These are phyloP conservation scores for Gautieria morchelliformis DNA, from an alignment of 768 basidiomycete genomes.

Conservation along the genomic window DNA sequence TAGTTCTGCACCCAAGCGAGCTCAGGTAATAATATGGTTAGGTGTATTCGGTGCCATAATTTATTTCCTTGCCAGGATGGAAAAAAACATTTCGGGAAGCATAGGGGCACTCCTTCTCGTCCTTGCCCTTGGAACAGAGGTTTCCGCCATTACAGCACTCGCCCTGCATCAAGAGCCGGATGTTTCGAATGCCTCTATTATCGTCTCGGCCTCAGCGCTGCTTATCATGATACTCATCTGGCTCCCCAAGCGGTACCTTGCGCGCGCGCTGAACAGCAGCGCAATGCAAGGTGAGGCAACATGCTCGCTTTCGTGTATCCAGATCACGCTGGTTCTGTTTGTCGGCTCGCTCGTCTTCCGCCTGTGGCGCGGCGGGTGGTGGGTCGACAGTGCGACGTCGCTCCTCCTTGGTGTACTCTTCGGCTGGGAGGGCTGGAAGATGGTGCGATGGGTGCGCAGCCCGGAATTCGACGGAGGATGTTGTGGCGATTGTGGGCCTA, in stretches of 20 bases:
- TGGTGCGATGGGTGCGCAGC: conserved; percentile 30
- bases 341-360: conserved; percentile 30
- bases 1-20: conserved; percentile 8
- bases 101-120: conserved; percentile 29
- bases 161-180: conserved; percentile 28
- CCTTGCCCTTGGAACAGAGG: conserved; percentile 29
- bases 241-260: conserved; percentile 36
- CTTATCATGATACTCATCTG: conserved; percentile 33
- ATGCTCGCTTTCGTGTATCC: conserved; percentile 34
- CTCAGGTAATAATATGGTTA: conserved; percentile 11
- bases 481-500: conserved; percentile 20
- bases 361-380: conserved; percentile 38
- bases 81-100: conserved; percentile 25
- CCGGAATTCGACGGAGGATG: conserved; percentile 30
- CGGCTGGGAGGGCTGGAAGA: conserved; percentile 35
- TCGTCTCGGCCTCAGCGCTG: conserved; percentile 33
- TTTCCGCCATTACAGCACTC: conserved; percentile 27
- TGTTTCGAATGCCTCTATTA: conserved; percentile 29
- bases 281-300: conserved; percentile 35
- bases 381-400: conserved; percentile 37
- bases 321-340: conserved; percentile 35
- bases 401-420: conserved; percentile 32
- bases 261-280: conserved; percentile 34
- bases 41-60: too few species aligned
- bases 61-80: conserved; percentile 19